A percentile compares a stretch with the other conserved stretches of the same genome.
Evolutionary conservation across 1,284 basidiomycete genomes (phyloP).

Genomic region (Exsudoporus floridanus): DNA sequence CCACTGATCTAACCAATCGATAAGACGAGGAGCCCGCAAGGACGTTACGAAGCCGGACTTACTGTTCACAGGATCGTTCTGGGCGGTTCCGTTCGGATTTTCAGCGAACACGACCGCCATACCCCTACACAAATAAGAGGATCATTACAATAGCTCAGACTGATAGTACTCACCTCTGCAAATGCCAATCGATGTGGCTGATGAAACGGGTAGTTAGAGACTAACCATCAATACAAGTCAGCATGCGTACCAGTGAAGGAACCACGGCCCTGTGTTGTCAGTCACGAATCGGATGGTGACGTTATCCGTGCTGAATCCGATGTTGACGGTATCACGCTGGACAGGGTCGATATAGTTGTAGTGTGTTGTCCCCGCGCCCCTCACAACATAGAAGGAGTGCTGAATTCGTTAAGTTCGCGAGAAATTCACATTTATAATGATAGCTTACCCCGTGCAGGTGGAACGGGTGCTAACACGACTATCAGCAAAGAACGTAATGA

Average conservation of each 20-base stretch:
- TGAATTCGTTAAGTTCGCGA: slow-evolving; percentile 15
- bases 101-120: slow-evolving; percentile 43
- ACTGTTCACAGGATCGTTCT: slow-evolving; percentile 19
- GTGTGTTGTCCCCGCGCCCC: slow-evolving; percentile 35
- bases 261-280: slow-evolving; percentile 43
- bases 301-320: slow-evolving; percentile 36
- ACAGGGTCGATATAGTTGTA: slow-evolving; percentile 46
- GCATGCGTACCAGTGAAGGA: slow-evolving; percentile 44
- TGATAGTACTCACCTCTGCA: slow-evolving; percentile 17
- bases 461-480: slow-evolving; percentile 36
- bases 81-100: slow-evolving; percentile 26
- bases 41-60: background rate
- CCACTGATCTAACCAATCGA: slow-evolving; percentile 12
- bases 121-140: slow-evolving; percentile 26
- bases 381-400: slow-evolving; percentile 44
- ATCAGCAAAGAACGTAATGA: background rate
- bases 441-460: slow-evolving; percentile 46
- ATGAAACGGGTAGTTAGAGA: slow-evolving; percentile 6
- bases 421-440: background rate
- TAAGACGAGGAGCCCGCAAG: background rate
- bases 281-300: slow-evolving; percentile 41
- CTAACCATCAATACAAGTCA: background rate
- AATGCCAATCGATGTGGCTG: slow-evolving; percentile 39
- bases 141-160: background rate
- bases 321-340: slow-evolving; percentile 38